These are phyloP conservation scores for Colletotrichum siamense DNA, from an alignment of 2,329 filamentous ascomycete genomes.

Conservation along the genomic window DNA sequence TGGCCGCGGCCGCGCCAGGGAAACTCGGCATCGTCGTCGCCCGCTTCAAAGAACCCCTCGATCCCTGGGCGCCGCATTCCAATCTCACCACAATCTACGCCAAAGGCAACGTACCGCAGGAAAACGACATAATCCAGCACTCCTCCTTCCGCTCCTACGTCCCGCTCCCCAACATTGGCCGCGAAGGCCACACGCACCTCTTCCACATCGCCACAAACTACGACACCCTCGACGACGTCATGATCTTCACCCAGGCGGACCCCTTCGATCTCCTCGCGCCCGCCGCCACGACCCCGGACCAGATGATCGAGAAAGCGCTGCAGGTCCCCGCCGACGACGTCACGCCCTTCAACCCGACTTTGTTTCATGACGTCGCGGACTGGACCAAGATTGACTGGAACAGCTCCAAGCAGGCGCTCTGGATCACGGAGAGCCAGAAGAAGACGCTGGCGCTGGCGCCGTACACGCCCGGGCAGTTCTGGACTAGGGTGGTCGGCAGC, in stretches of 20 bases:
- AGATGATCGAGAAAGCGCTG: slow-evolving; percentile 15
- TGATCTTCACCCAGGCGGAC: slow-evolving; percentile 20
- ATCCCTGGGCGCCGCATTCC: slow-evolving; percentile 10
- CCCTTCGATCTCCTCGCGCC: slow-evolving; percentile 16
- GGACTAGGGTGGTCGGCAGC: slow-evolving; percentile 2
- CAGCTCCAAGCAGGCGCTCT: slow-evolving; percentile 9
- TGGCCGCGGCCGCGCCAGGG: background rate
- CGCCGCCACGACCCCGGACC: background rate
- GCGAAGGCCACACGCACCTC: slow-evolving; percentile 17
- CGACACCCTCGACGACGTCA: slow-evolving; percentile 17
- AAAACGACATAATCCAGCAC: slow-evolving; percentile 15
- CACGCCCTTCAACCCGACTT: slow-evolving; percentile 17
- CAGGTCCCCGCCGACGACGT: background rate
- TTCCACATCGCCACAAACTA: slow-evolving; percentile 14
- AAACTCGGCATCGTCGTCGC: slow-evolving; percentile 17
- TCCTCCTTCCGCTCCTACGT: slow-evolving; percentile 18
- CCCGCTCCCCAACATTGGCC: slow-evolving; percentile 10
- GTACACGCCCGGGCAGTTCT: slow-evolving; percentile 19
- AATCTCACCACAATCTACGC: slow-evolving; percentile 19
- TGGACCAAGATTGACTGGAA: slow-evolving; percentile 19
- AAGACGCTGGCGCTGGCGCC: background rate
- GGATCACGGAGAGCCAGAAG: slow-evolving; percentile 21
- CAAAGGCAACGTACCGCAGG: slow-evolving; percentile 14
- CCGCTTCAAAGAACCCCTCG: slow-evolving; percentile 18
- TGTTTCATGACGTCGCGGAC: slow-evolving; percentile 20